A percentile compares a stretch with the other conserved stretches of the same genome.
phyloP scores from a whole-genome alignment of 176 grass and related monocot species.

The Echinochloa phyllopogon region DNA sequence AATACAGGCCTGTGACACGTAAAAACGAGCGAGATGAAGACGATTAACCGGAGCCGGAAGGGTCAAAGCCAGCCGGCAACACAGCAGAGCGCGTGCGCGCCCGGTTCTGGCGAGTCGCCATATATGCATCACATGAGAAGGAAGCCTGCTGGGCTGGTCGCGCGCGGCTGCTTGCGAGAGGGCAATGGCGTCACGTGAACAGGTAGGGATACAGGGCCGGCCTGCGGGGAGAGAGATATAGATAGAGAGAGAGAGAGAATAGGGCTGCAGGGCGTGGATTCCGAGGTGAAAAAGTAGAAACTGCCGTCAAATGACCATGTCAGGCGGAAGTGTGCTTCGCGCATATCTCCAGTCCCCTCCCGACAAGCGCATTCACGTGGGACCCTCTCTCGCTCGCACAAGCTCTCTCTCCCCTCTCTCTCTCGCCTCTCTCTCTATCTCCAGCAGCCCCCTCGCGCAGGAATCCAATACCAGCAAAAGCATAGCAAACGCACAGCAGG shows the following conservation, averaged over 20 bases:
- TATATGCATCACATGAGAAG: constrained; percentile 53
- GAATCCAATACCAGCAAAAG: constrained; percentile 43
- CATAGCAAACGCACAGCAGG: constrained; percentile 8
- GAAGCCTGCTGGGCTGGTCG: constrained; percentile 6
- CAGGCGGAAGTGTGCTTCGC: constrained; percentile 39
- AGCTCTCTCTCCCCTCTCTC: no score
- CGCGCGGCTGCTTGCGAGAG: neutral
- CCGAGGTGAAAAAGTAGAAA: constrained; percentile 57
- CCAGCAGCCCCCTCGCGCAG: constrained; percentile 5
- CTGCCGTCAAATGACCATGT: constrained; percentile 55
- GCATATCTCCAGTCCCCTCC: constrained; percentile 65
- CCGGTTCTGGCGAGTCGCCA: constrained; percentile 37
- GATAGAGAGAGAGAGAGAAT: constrained; percentile 28
- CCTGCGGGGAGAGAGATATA: constrained; percentile 42
- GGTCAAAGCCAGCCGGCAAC: neutral
- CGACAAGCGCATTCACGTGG: constrained; percentile 82
- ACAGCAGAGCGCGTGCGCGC: neutral
- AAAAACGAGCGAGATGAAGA: neutral
- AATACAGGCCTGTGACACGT: neutral
- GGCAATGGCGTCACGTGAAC: constrained; percentile 81
- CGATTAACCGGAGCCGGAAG: neutral
- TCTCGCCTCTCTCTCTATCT: neutral
- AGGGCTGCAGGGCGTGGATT: constrained; percentile 51
- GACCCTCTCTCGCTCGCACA: constrained; percentile 26
- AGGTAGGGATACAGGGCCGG: constrained; percentile 51